Evolutionary conservation across 352 stramenopile genomes (phyloP).

Genomic region (Pythium grandisporangium): DNA sequence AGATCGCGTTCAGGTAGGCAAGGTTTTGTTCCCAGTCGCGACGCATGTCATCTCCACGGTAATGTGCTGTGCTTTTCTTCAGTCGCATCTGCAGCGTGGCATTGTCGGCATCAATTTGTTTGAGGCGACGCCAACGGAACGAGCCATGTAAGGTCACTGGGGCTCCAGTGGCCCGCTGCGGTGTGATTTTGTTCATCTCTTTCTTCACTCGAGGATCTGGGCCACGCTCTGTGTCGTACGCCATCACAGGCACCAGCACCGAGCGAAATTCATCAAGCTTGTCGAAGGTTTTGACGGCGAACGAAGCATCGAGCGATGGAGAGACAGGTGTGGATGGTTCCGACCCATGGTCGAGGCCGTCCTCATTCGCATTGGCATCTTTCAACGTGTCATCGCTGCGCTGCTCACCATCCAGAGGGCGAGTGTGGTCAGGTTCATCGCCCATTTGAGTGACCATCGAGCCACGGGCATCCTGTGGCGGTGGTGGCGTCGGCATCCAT

Average conservation of each 20-base stretch:
- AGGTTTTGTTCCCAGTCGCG: conserved; percentile 64
- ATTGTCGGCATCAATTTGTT: conserved; percentile 61
- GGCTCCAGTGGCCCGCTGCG: no score
- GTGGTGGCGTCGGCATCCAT: neutral
- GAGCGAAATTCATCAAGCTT: conserved; percentile 51
- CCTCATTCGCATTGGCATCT: neutral
- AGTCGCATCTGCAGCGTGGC: conserved; percentile 43
- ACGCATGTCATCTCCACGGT: conserved; percentile 41
- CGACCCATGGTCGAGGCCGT: no score
- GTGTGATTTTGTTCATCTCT: neutral
- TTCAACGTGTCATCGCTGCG: neutral
- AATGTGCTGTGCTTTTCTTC: conserved; percentile 49
- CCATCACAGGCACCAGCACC: conserved; percentile 17
- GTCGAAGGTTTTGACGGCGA: conserved; percentile 3
- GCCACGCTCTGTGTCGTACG: conserved; percentile 2
- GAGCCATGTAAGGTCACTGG: conserved; percentile 33
- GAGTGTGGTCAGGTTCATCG: neutral
- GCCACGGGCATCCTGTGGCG: no score
- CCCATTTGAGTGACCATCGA: neutral
- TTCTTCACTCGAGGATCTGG: no score
- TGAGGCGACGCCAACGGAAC: conserved; percentile 39
- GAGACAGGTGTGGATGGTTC: neutral
- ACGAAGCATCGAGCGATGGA: neutral
- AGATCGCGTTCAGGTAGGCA: conserved; percentile 64
- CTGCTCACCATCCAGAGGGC: neutral